phyloP scores from a whole-genome alignment of 1,139 yeast species.

The Geotrichum citri-aurantii region DNA sequence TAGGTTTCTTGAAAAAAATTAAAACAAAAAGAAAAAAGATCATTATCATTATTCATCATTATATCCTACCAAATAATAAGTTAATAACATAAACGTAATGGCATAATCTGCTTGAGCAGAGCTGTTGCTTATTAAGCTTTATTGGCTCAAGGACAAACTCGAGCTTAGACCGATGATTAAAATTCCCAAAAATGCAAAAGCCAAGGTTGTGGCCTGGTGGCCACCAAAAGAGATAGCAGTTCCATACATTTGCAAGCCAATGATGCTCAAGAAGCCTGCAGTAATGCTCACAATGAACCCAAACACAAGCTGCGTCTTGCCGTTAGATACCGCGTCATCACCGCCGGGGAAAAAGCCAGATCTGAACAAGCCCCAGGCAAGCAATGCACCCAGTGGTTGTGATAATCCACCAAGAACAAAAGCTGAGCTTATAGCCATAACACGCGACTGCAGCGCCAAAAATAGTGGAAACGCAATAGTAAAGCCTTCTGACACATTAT shows the following conservation, averaged over 20 bases:
- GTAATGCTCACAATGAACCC: slow-evolving; percentile 68
- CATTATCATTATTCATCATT: neutral
- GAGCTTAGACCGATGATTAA: slow-evolving; percentile 26
- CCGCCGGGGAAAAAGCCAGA: slow-evolving; percentile 37
- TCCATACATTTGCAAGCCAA: slow-evolving; percentile 81
- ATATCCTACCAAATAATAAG: neutral
- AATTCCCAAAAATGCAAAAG: slow-evolving; percentile 33
- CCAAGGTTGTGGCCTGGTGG: slow-evolving; percentile 28
- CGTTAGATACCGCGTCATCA: slow-evolving; percentile 26
- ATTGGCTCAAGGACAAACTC: slow-evolving; percentile 5
- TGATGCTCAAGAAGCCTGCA: slow-evolving; percentile 75
- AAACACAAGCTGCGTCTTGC: slow-evolving; percentile 34
- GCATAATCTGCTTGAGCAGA: neutral
- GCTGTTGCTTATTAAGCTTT: too few species aligned
- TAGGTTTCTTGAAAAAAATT: too few species aligned
- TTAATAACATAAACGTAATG: neutral
- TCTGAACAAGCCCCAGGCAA: slow-evolving; percentile 58
- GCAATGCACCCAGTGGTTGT: slow-evolving; percentile 82
- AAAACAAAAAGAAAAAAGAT: neutral
- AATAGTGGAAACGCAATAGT: slow-evolving; percentile 88
- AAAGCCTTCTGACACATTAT: slow-evolving; percentile 93
- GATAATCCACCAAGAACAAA: slow-evolving; percentile 73
- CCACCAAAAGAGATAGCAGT: slow-evolving; percentile 71
- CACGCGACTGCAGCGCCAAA: slow-evolving; percentile 58
- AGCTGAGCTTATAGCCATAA: slow-evolving; percentile 59